Evolutionary conservation across 2,329 filamentous ascomycete genomes (phyloP).

Genomic region (Microsporum audouinii): DNA sequence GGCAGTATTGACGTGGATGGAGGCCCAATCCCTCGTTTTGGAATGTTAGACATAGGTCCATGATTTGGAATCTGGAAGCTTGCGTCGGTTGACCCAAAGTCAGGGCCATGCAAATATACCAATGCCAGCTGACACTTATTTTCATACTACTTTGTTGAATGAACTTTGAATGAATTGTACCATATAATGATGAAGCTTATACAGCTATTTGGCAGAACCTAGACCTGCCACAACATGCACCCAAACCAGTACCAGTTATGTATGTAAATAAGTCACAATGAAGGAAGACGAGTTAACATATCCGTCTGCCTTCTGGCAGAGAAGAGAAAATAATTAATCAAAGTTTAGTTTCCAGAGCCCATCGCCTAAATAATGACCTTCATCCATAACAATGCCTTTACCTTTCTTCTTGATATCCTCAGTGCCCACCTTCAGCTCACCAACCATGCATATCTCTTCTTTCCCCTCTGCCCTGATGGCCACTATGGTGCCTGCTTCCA

Average conservation of each 20-base stretch:
- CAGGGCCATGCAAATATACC: background rate
- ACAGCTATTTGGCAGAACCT: background rate
- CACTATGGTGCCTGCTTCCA: slow-evolving; percentile 72
- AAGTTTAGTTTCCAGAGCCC: slow-evolving; percentile 70
- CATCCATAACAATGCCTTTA: slow-evolving; percentile 88
- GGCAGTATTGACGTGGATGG: background rate
- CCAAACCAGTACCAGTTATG: background rate
- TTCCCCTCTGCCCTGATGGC: slow-evolving; percentile 90
- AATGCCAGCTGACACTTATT: background rate
- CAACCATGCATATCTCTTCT: slow-evolving; percentile 78
- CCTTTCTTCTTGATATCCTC: slow-evolving; percentile 87
- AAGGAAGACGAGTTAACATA: background rate
- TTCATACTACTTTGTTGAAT: background rate
- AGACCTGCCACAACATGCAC: slow-evolving; percentile 1
- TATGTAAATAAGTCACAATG: background rate
- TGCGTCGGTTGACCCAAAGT: too few species aligned
- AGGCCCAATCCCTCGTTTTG: background rate
- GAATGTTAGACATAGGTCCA: background rate
- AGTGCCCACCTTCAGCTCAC: slow-evolving; percentile 70
- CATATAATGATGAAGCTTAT: background rate
- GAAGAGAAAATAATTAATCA: slow-evolving; percentile 28
- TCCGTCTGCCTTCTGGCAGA: background rate
- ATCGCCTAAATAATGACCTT: slow-evolving; percentile 87
- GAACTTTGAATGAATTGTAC: background rate
- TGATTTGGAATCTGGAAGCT: background rate